A percentile compares a stretch with the other conserved stretches of the same genome.
Conservation (phyloP, 768 basidiomycete species). For the Antrodiella citrinella region DNA sequence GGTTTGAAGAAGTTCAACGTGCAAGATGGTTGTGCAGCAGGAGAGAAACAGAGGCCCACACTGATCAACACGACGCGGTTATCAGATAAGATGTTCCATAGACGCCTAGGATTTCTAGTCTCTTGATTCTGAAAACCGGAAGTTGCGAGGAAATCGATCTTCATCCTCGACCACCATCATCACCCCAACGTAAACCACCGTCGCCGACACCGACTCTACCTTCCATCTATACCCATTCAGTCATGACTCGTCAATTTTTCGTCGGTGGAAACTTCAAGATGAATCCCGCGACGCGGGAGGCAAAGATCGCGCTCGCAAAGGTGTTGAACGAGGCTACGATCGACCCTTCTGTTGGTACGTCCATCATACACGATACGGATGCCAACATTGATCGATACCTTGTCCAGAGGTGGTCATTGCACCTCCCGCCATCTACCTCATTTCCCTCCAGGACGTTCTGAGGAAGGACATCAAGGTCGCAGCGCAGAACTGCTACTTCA, state of each 20-base stretch:
- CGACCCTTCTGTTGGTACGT: constrained; percentile 68
- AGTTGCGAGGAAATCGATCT: too few species aligned
- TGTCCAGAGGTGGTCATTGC: constrained; percentile 97
- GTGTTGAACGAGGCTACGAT: constrained; percentile 73
- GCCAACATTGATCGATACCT: constrained; percentile 3
- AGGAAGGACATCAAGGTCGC: constrained; percentile 68
- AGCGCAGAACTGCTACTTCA: constrained; percentile 88
- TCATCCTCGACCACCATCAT: not conserved
- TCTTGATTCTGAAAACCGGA: too few species aligned
- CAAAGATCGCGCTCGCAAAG: constrained; percentile 58
- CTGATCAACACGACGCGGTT: too few species aligned
- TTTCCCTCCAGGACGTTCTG: constrained; percentile 56
- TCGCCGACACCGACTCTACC: not conserved
- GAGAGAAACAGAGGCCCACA: too few species aligned
- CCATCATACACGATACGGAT: not conserved
- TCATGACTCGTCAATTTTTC: constrained; percentile 81
- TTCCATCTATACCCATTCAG: not conserved
- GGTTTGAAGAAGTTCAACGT: too few species aligned
- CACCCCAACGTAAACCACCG: constrained; percentile 1
- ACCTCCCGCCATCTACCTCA: constrained; percentile 82
- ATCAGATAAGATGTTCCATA: not conserved
- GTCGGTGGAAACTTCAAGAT: constrained; percentile 99
- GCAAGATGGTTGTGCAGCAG: too few species aligned
- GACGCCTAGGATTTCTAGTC: too few species aligned
- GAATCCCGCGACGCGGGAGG: constrained; percentile 67